Percentiles rank a stretch among this genome's conserved stretches.
These are phyloP conservation scores for Wickerhamomyces chaumierensis DNA, from an alignment of 805 yeast genomes.

Conservation along the genomic window DNA sequence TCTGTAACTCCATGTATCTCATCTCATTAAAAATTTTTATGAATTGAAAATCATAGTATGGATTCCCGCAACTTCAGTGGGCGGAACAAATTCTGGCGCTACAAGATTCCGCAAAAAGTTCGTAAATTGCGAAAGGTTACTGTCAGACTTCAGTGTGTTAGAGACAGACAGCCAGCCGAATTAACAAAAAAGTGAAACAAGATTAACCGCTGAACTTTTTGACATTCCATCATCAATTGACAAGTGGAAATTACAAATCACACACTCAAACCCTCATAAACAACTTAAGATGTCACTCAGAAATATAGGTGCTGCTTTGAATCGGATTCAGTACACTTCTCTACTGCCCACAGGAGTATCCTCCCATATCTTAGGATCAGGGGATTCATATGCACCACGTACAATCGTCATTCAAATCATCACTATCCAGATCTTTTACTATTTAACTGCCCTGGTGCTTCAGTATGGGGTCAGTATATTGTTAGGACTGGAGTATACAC, in stretches of 20 bases:
- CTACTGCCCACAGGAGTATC: slow-evolving; percentile 1
- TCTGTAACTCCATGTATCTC: slow-evolving; percentile 2
- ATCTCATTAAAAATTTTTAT: slow-evolving; percentile 2
- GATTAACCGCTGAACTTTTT: too few relatives aligned
- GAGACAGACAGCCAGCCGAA: too few relatives aligned
- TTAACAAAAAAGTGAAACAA: too few relatives aligned
- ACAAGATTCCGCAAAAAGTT: too few relatives aligned
- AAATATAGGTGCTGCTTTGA: slow-evolving; percentile 1
- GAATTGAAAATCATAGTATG: not conserved
- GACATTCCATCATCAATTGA: too few relatives aligned
- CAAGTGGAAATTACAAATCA: too few relatives aligned
- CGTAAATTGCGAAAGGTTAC: too few relatives aligned
- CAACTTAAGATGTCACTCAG: not conserved
- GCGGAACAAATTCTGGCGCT: too few relatives aligned
- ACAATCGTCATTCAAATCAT: slow-evolving; percentile 63
- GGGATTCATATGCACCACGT: slow-evolving; percentile 31
- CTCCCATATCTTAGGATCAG: slow-evolving; percentile 2
- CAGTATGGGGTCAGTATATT: slow-evolving; percentile 57
- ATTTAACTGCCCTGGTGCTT: slow-evolving; percentile 55
- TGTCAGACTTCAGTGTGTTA: too few relatives aligned
- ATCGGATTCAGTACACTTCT: slow-evolving; percentile 1
- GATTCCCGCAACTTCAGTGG: too few relatives aligned
- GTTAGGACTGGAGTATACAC: slow-evolving; percentile 56
- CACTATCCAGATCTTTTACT: slow-evolving; percentile 68
- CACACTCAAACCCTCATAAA: too few relatives aligned